Evolutionary conservation across 352 stramenopile genomes (phyloP).

Genomic region (Phytophthora pistaciae): DNA sequence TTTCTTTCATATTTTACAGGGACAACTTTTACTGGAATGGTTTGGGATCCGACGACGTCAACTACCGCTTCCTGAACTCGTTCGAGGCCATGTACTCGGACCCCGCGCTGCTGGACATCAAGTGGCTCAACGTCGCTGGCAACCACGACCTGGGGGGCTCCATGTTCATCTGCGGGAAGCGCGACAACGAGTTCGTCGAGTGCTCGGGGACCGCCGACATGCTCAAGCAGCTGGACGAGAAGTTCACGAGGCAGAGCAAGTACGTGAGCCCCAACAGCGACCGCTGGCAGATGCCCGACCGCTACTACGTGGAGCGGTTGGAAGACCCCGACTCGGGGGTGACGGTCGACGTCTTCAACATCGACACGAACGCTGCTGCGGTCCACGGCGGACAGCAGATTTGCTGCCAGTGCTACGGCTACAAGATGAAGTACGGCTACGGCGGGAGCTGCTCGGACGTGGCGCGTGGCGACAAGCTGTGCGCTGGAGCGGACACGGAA

Average conservation of each 20-base stretch:
- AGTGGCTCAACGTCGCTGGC: conserved; percentile 77
- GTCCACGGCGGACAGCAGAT: conserved; percentile 71
- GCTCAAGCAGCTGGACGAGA: conserved; percentile 71
- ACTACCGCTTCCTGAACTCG: conserved; percentile 70
- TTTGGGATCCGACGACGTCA: conserved; percentile 67
- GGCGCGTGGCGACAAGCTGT: conserved; percentile 57
- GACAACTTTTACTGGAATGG: conserved; percentile 84
- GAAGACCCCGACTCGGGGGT: conserved; percentile 37
- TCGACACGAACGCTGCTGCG: conserved; percentile 69
- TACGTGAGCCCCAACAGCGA: conserved; percentile 77
- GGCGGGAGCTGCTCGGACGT: conserved; percentile 52
- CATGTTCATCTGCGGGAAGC: conserved; percentile 82
- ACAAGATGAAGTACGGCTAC: conserved; percentile 63
- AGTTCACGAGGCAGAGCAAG: conserved; percentile 63
- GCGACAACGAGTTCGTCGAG: conserved; percentile 70
- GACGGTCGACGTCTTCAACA: conserved; percentile 76
- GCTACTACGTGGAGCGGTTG: conserved; percentile 74
- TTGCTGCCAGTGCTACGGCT: conserved; percentile 85
- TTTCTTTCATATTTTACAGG: conserved; percentile 17
- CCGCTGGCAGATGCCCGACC: conserved; percentile 69
- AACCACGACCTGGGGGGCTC: conserved; percentile 80
- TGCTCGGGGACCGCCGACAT: conserved; percentile 65
- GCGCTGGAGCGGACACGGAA: conserved; percentile 55
- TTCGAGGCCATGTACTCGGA: conserved; percentile 78
- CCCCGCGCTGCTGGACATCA: conserved; percentile 52